Percentiles rank a stretch among this genome's conserved stretches.
These are phyloP conservation scores for Pichia californica DNA, from an alignment of 805 yeast genomes.

Conservation along the genomic window DNA sequence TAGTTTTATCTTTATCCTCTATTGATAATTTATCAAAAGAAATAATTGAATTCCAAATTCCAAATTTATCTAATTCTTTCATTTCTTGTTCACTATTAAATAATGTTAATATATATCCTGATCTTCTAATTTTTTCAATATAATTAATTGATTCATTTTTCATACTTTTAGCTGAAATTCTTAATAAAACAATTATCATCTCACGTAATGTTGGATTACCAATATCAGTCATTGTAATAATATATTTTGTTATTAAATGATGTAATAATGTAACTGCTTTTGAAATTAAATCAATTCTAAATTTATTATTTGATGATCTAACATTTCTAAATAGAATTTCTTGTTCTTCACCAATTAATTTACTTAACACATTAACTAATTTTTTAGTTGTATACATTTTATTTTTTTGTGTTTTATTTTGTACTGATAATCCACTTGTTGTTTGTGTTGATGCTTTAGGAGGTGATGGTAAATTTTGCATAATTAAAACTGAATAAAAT, in stretches of 20 bases:
- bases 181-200: slow-evolving; percentile 25
- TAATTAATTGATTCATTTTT: slow-evolving; percentile 20
- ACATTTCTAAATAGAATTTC: slow-evolving; percentile 38
- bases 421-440: no score
- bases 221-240: slow-evolving; percentile 21
- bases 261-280: slow-evolving; percentile 35
- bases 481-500: slow-evolving; percentile 20
- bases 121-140: no score
- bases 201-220: slow-evolving; percentile 25
- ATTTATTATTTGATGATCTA: slow-evolving; percentile 32
- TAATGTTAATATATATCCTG: no score
- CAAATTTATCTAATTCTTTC: slow-evolving; percentile 32
- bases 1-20: slow-evolving; percentile 25
- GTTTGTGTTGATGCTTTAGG: no score
- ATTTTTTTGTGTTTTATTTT: no score
- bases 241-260: slow-evolving; percentile 23
- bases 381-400: no score
- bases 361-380: slow-evolving; percentile 5
- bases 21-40: slow-evolving; percentile 2
- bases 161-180: slow-evolving; percentile 28
- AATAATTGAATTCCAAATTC: slow-evolving; percentile 15
- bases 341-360: slow-evolving; percentile 43
- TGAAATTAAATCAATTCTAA: slow-evolving; percentile 36
- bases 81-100: slow-evolving; percentile 21
- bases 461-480: slow-evolving; percentile 4